Percentiles rank a stretch among this genome's conserved stretches.
Evolutionary conservation across 2,329 filamentous ascomycete genomes (phyloP).

Genomic region (Monilinia fructicola): DNA sequence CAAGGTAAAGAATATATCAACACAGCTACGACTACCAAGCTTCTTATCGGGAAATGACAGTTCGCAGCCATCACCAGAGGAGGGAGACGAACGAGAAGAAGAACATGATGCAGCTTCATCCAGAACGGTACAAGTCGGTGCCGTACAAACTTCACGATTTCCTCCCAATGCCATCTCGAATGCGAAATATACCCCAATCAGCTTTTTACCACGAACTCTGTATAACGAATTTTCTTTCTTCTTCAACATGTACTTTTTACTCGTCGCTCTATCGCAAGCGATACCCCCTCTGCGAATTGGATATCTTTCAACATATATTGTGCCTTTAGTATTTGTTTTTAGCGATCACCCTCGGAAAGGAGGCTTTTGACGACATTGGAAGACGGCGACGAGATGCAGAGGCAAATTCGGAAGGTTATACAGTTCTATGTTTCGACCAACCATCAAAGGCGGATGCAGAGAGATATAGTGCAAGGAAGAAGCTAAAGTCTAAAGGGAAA

Average conservation of each 20-base stretch:
- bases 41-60: slow-evolving; percentile 54
- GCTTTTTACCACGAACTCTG: slow-evolving; percentile 87
- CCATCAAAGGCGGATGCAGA: slow-evolving; percentile 43
- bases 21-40: slow-evolving; percentile 63
- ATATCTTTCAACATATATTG: slow-evolving; percentile 92
- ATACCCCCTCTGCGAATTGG: slow-evolving; percentile 89
- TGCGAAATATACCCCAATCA: slow-evolving; percentile 94
- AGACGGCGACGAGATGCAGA: slow-evolving; percentile 84
- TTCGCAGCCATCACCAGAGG: slow-evolving; percentile 31
- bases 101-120: slow-evolving; percentile 68
- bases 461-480: slow-evolving; percentile 44
- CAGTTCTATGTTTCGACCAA: slow-evolving; percentile 70
- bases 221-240: slow-evolving; percentile 99
- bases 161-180: slow-evolving; percentile 92
- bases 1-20: slow-evolving; percentile 50
- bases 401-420: slow-evolving; percentile 89
- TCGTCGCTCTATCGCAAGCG: slow-evolving; percentile 90
- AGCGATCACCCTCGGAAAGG: slow-evolving; percentile 88
- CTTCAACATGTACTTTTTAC: slow-evolving; percentile 98
- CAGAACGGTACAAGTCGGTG: slow-evolving; percentile 73
- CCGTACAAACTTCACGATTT: slow-evolving; percentile 70
- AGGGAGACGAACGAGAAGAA: slow-evolving; percentile 48
- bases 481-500: slow-evolving; percentile 49
- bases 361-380: slow-evolving; percentile 90
- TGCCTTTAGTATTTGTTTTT: slow-evolving; percentile 87